Evolutionary conservation across 257 asterid genomes (phyloP).

Genomic region (Lycium ferocissimum): DNA sequence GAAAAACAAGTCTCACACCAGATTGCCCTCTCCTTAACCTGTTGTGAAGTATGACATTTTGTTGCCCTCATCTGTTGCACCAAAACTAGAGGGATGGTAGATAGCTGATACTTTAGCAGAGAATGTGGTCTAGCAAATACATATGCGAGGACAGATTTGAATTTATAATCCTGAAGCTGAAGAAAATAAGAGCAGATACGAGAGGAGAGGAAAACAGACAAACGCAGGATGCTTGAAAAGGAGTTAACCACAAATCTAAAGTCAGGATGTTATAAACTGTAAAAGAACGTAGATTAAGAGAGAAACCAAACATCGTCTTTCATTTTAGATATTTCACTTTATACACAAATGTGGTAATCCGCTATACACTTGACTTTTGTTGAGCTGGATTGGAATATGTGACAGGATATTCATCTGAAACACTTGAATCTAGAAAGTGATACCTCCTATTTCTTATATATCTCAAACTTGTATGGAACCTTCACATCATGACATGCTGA

Average conservation of each 20-base stretch:
- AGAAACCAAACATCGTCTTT: neutral
- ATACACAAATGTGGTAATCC: neutral
- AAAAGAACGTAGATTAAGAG: neutral
- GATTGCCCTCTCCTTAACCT: neutral
- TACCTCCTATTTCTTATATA: neutral
- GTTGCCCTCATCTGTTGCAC: neutral
- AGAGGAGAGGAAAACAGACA: conserved; percentile 8
- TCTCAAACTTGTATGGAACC: conserved; percentile 5
- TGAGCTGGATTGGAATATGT: no score
- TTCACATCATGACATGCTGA: conserved; percentile 1
- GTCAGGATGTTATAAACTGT: neutral
- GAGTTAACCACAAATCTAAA: conserved; percentile 13
- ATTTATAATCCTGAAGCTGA: conserved; percentile 12
- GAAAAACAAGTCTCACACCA: conserved; percentile 2
- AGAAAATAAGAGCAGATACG: conserved; percentile 8
- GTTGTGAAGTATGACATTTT: neutral
- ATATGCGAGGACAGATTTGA: neutral
- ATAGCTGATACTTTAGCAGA: neutral
- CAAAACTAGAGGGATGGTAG: neutral
- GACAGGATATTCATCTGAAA: neutral
- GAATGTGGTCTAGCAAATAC: neutral
- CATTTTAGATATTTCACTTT: conserved; percentile 2
- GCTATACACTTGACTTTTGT: neutral
- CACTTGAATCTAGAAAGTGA: conserved; percentile 13
- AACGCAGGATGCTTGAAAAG: conserved; percentile 2